Evolutionary conservation across 371 early-diverging fungal genomes (phyloP), one percentile per base, ranked within the genome.

Genomic region (Mortierella sp.): DNA sequence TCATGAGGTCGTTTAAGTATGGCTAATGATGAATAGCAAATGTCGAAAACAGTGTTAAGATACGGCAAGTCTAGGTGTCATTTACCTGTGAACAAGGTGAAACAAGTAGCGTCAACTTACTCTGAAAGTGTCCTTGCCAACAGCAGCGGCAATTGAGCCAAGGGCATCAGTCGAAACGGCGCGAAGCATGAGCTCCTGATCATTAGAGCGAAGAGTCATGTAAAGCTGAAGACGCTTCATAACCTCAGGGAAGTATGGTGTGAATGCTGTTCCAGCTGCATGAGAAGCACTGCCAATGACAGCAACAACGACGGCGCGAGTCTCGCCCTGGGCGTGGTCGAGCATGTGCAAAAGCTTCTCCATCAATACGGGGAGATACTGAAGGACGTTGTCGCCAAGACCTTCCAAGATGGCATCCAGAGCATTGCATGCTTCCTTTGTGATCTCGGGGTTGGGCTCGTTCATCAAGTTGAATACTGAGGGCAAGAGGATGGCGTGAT

Each of bases 261-360:
- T 71, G 73, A 94, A 94, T 17, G 55, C 65, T 34, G 65, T 79
- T n/a, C 90, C 90, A 27, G 95, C 87, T 31, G 95, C 89, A 78
- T 92, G 92, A 31, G 96, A 96, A 19, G 94, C 94, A 55, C 92
- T 92, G 14, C 96, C 96, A 44, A 96, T 90, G 27, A 95, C 94
- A 22, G 90, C 91, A 43, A 90, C 84, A 14, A 93, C 92, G 16
- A 90, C 86, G 16, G 88, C 88, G 66, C 89, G 89, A 25, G 90
- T 86, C 57, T 90, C 90, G 45, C 83, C 82, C 13, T 86, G 63
- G 1, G 85, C 87, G 41, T 84, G 79, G 41, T 91, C 92, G 60
- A 95, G 82, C 48, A 94, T 79, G 37, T 82, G 79, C 21, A 92
- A 71, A 29, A 95, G 82, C 64, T 89, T 91, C 65, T 90, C 88